Conservation (phyloP, 352 stramenopile species). For the Blastocystis sp. region DNA sequence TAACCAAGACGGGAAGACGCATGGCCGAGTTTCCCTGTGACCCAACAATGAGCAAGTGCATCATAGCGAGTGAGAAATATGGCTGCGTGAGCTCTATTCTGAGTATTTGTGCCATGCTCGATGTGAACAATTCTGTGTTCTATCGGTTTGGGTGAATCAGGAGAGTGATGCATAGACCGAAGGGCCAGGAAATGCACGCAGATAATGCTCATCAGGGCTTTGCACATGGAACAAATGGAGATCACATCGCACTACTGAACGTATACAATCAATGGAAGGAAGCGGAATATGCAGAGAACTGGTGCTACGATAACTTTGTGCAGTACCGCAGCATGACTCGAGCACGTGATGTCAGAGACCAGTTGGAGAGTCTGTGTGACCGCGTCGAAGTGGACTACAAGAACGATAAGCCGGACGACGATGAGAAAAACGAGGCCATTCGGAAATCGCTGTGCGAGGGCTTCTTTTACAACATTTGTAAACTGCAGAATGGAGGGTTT, state of each 20-base stretch:
- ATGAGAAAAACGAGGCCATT: constrained; percentile 81
- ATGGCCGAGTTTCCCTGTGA: constrained; percentile 92
- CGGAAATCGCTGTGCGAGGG: constrained; percentile 92
- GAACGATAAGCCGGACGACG: constrained; percentile 64
- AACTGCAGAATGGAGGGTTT: constrained; percentile 84
- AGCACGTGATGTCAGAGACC: constrained; percentile 93
- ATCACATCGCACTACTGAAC: constrained; percentile 91
- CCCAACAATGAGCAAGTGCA: constrained; percentile 85
- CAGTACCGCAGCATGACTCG: constrained; percentile 93
- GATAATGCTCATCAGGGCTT: constrained; percentile 97
- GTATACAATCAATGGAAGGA: constrained; percentile 97
- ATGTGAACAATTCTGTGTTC: constrained; percentile 93
- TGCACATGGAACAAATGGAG: constrained; percentile 79
- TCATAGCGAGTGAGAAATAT: constrained; percentile 83
- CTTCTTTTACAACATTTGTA: constrained; percentile 99
- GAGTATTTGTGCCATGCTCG: constrained; percentile 94
- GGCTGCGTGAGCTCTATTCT: constrained; percentile 83
- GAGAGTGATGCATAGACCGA: constrained; percentile 69
- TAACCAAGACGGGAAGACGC: constrained; percentile 87
- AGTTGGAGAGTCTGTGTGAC: constrained; percentile 96
- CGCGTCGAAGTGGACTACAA: constrained; percentile 82
- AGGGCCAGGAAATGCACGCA: constrained; percentile 94
- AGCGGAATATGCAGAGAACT: constrained; percentile 90
- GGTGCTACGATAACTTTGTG: constrained; percentile 89
- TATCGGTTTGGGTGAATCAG: constrained; percentile 70